Conservation (phyloP, 352 stramenopile species). For the Pythium volutum region DNA sequence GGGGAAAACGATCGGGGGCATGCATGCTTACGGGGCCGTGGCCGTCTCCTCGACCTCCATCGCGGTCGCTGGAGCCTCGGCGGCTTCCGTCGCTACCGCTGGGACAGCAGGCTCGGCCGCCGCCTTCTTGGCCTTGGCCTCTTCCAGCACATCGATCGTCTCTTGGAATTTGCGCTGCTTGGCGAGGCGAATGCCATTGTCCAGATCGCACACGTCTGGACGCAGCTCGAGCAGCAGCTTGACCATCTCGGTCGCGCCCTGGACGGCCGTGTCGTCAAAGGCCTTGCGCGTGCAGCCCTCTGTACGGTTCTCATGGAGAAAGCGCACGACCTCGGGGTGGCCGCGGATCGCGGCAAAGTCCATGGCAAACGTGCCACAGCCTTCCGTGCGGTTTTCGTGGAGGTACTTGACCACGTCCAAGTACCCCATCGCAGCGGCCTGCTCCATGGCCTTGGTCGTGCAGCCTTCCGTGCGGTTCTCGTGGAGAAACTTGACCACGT, state of each 20-base stretch:
- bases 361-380: conserved; percentile 56
- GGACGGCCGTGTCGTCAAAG: conserved; percentile 43
- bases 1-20: neutral
- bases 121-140: conserved; percentile 12
- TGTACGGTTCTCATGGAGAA: conserved; percentile 45
- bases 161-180: conserved; percentile 37
- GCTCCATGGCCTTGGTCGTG: conserved; percentile 30
- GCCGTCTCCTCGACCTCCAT: neutral
- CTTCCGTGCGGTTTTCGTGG: conserved; percentile 30
- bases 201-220: conserved; percentile 32
- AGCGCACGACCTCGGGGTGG: conserved; percentile 43
- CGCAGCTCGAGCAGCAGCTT: conserved; percentile 37
- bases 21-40: neutral
- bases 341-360: conserved; percentile 43
- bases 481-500: conserved; percentile 36
- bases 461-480: conserved; percentile 35
- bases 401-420: conserved; percentile 33
- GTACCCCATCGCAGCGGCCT: conserved; percentile 29
- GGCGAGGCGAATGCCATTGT: conserved; percentile 41
- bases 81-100: neutral
- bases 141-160: conserved; percentile 25
- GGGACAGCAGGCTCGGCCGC: neutral
- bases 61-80: neutral
- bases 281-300: conserved; percentile 52
- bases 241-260: conserved; percentile 42